Evolutionary conservation across 495 filamentous ascomycete species (phyloP).

Genomic region (Terfezia claveryi): DNA sequence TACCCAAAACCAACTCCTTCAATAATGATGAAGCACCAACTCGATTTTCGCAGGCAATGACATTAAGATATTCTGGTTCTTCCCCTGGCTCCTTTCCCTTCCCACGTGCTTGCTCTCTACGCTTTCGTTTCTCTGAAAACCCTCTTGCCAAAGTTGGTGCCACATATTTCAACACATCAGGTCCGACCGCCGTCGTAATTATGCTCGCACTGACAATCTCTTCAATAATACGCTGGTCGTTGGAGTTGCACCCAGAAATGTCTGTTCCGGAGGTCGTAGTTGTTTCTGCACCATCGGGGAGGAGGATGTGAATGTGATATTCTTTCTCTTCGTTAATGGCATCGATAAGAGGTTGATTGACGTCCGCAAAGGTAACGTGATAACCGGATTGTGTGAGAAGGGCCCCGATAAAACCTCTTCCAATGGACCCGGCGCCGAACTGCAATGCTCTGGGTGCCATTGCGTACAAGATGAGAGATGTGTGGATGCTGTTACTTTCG

Average conservation of each 20-base stretch:
- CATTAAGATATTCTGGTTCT: constrained; percentile 16
- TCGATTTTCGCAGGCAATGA: constrained; percentile 96
- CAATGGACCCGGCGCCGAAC: constrained; percentile 62
- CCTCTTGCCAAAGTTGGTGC: constrained; percentile 84
- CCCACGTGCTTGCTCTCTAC: constrained; percentile 30
- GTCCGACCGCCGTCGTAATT: constrained; percentile 91
- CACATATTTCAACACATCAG: constrained; percentile 87
- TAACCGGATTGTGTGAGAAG: constrained; percentile 74
- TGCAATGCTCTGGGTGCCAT: constrained; percentile 30
- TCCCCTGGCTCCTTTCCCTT: neutral
- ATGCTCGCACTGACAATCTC: constrained; percentile 74
- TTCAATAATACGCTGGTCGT: constrained; percentile 54
- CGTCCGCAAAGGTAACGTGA: constrained; percentile 88
- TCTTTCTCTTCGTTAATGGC: constrained; percentile 45
- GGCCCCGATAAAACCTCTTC: constrained; percentile 43
- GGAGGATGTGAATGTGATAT: constrained; percentile 87
- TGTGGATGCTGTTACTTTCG: no score
- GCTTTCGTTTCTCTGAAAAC: constrained; percentile 49
- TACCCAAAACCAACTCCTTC: constrained; percentile 9
- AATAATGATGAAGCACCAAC: constrained; percentile 50
- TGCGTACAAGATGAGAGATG: neutral
- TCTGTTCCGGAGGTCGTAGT: constrained; percentile 39
- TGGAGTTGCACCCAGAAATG: constrained; percentile 71
- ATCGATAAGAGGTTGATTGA: constrained; percentile 59
- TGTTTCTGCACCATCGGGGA: constrained; percentile 59